Conservation (phyloP, 148 eudicot genomes). For the Cornus florida region DNA sequence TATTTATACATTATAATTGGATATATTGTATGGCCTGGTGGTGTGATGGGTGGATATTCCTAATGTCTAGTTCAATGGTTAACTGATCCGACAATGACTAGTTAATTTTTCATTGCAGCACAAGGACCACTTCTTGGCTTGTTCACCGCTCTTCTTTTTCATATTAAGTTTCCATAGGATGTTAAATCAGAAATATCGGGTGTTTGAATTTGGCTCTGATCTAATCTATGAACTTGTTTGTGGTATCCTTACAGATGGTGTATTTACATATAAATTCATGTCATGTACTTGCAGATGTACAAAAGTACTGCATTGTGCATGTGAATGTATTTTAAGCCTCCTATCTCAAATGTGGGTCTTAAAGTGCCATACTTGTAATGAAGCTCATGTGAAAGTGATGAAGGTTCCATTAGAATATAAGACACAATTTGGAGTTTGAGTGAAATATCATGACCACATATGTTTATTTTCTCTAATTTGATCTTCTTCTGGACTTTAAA, state of each 20-base stretch:
- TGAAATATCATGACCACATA: background rate
- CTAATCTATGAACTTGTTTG: background rate
- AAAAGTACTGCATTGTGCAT: background rate
- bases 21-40: no score
- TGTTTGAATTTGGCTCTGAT: background rate
- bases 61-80: no score
- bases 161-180: background rate
- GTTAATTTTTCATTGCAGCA: background rate
- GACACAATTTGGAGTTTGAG: slow-evolving; percentile 1
- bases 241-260: background rate
- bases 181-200: background rate
- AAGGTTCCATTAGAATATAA: background rate
- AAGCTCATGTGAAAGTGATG: background rate
- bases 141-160: background rate
- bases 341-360: background rate
- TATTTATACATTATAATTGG: no score
- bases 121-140: slow-evolving; percentile 1
- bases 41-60: background rate
- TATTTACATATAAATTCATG: background rate
- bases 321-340: background rate
- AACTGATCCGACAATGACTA: background rate
- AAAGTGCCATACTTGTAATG: background rate
- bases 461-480: background rate
- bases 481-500: background rate
- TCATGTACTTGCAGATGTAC: background rate